Evolutionary conservation across 768 basidiomycete species (phyloP).

Genomic region (Hysterangium stoloniferum): DNA sequence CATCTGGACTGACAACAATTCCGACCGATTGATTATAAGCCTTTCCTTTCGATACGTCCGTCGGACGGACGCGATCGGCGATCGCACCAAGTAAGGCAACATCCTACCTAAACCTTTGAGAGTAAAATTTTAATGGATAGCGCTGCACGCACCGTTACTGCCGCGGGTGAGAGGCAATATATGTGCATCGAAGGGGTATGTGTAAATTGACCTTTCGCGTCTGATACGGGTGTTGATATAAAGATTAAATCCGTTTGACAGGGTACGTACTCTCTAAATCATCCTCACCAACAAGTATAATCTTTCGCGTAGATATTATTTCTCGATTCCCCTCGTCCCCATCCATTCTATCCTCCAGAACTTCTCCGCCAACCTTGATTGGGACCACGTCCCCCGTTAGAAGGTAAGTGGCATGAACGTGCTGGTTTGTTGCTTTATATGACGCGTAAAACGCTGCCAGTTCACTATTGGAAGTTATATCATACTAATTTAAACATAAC

Average conservation of each 20-base stretch:
- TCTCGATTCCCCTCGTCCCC: constrained; percentile 33
- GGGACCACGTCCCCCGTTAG: constrained; percentile 47
- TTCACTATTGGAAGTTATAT: constrained; percentile 36
- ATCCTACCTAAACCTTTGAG: constrained; percentile 31
- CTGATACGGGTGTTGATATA: constrained; percentile 20
- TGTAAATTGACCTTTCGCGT: constrained; percentile 42
- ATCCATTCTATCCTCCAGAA: constrained; percentile 35
- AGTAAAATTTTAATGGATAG: not conserved
- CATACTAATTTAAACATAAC: not conserved
- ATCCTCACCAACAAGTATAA: constrained; percentile 56
- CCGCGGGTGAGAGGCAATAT: constrained; percentile 65
- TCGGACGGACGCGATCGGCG: constrained; percentile 26
- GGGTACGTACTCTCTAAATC: constrained; percentile 53
- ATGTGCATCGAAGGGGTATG: constrained; percentile 52
- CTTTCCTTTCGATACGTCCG: constrained; percentile 38
- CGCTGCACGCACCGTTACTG: constrained; percentile 43
- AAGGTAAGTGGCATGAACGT: constrained; percentile 61
- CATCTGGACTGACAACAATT: constrained; percentile 22
- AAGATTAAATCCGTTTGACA: not conserved
- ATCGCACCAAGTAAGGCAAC: constrained; percentile 33
- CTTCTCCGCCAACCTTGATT: constrained; percentile 12
- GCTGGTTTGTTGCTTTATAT: constrained; percentile 32
- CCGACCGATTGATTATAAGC: constrained; percentile 26
- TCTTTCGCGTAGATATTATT: constrained; percentile 36
- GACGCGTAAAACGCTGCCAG: constrained; percentile 50